Evolutionary conservation across 2,329 filamentous ascomycete species (phyloP).

Genomic region (Hypoxylon sp.): DNA sequence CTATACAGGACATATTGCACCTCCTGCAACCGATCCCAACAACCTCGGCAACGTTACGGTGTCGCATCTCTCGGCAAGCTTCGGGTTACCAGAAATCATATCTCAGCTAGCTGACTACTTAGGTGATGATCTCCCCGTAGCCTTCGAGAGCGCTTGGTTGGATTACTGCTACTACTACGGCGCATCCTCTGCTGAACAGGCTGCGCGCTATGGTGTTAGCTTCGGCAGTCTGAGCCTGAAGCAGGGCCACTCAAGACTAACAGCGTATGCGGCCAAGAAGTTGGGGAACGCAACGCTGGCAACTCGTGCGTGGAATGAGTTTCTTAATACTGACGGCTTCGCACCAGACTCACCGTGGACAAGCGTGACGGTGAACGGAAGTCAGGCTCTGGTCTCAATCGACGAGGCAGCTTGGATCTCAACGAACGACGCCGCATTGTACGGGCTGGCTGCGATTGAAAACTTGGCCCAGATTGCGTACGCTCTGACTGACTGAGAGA

Average conservation of each 20-base stretch:
- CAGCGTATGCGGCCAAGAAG: constrained; percentile 60
- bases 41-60: constrained; percentile 62
- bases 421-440: constrained; percentile 65
- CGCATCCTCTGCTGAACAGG: constrained; percentile 59
- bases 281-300: constrained; percentile 58
- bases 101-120: constrained; percentile 63
- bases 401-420: constrained; percentile 66
- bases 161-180: constrained; percentile 69
- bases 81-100: constrained; percentile 66
- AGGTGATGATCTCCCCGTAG: constrained; percentile 54
- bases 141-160: constrained; percentile 63
- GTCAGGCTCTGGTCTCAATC: constrained; percentile 55
- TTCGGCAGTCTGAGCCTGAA: constrained; percentile 59
- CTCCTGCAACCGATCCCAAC: constrained; percentile 60
- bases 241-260: constrained; percentile 67
- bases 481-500: too few relatives aligned
- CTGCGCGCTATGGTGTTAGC: constrained; percentile 58
- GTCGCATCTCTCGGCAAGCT: constrained; percentile 65
- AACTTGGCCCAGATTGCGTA: constrained; percentile 55
- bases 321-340: constrained; percentile 58
- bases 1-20: constrained; percentile 57
- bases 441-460: constrained; percentile 65
- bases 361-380: constrained; percentile 52
- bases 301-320: constrained; percentile 62
- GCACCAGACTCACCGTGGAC: constrained; percentile 49